Evolutionary conservation across 2,329 filamentous ascomycete species (phyloP), one percentile per base, ranked within the genome.

Genomic region (Cladosporium sp.): DNA sequence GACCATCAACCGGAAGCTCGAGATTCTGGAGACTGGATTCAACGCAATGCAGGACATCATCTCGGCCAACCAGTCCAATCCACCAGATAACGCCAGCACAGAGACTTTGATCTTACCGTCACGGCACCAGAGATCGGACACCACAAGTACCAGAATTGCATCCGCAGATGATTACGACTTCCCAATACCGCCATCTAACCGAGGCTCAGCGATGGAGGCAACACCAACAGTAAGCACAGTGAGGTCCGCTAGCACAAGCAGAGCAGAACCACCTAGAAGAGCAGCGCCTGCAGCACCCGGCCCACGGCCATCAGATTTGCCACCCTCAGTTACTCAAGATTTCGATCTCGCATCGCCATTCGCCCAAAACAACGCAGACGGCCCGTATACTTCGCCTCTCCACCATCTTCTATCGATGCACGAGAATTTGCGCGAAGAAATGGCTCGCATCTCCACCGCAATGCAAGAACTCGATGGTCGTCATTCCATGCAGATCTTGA

Each of bases 401-500:
- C 84, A 85, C 61, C 86, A 88, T 69, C 79, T 89, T 2, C 81
- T 88, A 28, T 85, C 83, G 2, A 81, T 88, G 58, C 86, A 88
- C 71, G 86, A 88, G 70, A 83, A 82, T 25, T 79, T 89, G 21
- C 84, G 86, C 14, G 84, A 86, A 53, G 86, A 88, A 72, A 82
- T 88, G 58, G 77, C 78, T 21, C 84, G 85, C 58, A 79, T 87
- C 30, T 81, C 82, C 16, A 80, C 82, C 60, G 83, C 84, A 2
- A 78, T 89, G 11, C 81, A 82, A 3, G 86, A 88, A 64, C 79
- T 88, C 49, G 87, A 89, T 67, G 85, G 84, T 56, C 83, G 86
- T 39, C 83, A 85, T 43, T 86, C 81, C 74, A 86, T 89, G 85
- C 83, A 86, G 66, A 83, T 86, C 48, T 82, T 88, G 77, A 89